A percentile compares a stretch with the other conserved stretches of the same genome.
Conservation (phyloP, 2,329 filamentous ascomycete species). For the Trichoderma atroviride region DNA sequence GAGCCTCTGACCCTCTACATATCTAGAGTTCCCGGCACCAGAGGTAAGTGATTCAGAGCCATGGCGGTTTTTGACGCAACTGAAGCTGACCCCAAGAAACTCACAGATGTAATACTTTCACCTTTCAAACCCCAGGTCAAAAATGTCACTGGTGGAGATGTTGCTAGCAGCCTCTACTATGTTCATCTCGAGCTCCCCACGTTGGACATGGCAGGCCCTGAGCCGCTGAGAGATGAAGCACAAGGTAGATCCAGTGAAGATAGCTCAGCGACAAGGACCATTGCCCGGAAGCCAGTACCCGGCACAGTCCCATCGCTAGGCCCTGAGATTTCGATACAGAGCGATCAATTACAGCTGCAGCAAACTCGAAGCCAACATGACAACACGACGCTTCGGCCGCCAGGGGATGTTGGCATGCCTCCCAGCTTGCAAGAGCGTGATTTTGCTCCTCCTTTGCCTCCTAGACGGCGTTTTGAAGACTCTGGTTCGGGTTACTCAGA, state of each 20-base stretch:
- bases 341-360: neutral
- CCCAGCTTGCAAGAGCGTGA: conserved; percentile 31
- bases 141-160: conserved; percentile 84
- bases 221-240: conserved; percentile 36
- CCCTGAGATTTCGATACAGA: conserved; percentile 32
- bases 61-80: conserved; percentile 16
- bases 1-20: conserved; percentile 86
- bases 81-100: conserved; percentile 29
- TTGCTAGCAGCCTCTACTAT: conserved; percentile 88
- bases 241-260: conserved; percentile 50
- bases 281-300: conserved; percentile 57
- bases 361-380: neutral
- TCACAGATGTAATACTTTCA: conserved; percentile 85
- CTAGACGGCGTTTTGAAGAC: conserved; percentile 26
- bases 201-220: conserved; percentile 49
- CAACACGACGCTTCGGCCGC: neutral
- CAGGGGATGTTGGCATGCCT: conserved; percentile 29
- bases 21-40: conserved; percentile 85
- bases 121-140: conserved; percentile 86
- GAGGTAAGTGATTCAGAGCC: conserved; percentile 69
- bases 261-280: conserved; percentile 47
- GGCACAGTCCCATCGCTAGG: conserved; percentile 36
- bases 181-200: conserved; percentile 68
- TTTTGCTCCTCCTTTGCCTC: conserved; percentile 19
- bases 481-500: conserved; percentile 26